Base-by-base conservation (phyloP, 139 green algal species). In the Chlorella sp. region DNA sequence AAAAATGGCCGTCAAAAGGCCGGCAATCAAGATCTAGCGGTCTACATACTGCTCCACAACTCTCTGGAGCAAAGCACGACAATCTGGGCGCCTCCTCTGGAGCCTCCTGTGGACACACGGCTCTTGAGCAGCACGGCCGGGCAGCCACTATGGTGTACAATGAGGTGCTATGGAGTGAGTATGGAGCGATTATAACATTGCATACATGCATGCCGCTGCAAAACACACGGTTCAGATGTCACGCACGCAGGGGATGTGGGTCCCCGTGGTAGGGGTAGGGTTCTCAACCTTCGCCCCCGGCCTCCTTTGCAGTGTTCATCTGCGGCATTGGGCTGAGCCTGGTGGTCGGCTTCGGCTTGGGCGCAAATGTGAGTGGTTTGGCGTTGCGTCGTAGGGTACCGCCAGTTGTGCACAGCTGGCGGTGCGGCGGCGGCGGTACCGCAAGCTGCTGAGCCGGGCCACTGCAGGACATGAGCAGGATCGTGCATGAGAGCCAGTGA, bases 91-190 rank as follows among this genome's bases (percentile, higher is more conserved):
- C n/a, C n/a, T n/a, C n/a, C n/a, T n/a, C n/a, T n/a, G n/a, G n/a
- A n/a, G n/a, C n/a, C n/a, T n/a, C n/a, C n/a, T n/a, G n/a, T n/a
- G n/a, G n/a, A 57, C 48, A 57, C 48, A 57, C 48, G 7, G 48
- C 7, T 57, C 48, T 57, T n/a, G n/a, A n/a, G n/a, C 48, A 57
- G 48, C 48, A 57, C 48, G 48, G 48, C 5, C 48, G 48, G 48
- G 48, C 48, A 57, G 9, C 48, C 21, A 71, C 64, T 18, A 81
- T 81, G 75, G 75, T 81, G n/a, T 81, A 81, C 75, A 18, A 14
- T 22, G 75, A 81, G 14, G 34, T 81, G 34, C 40, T 36, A 81
- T 81, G 75, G 75, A 81, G 75, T 81, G n/a, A 81, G 75, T 81
- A 81, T 81, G 75, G 75, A 81, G 75, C 53, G n/a, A 81, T 34